These are phyloP conservation scores for Solanum stenotomum DNA, from an alignment of 257 asterid species.

Conservation along the genomic window DNA sequence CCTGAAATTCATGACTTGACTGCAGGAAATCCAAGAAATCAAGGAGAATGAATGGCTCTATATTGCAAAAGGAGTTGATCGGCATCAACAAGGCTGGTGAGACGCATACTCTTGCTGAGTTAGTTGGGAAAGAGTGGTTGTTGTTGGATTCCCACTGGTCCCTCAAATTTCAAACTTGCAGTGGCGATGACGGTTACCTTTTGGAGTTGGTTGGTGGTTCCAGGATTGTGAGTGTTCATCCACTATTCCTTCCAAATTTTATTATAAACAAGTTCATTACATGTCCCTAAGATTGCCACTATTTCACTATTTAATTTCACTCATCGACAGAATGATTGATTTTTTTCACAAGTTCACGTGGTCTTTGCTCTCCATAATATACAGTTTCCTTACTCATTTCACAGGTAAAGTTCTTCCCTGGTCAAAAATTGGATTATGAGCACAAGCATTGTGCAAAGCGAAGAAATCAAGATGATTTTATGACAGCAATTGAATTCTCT, in stretches of 20 bases:
- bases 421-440: slow-evolving; percentile 81
- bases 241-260: neutral
- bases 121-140: slow-evolving; percentile 53
- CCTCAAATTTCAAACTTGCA: slow-evolving; percentile 35
- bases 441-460: slow-evolving; percentile 46
- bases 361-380: neutral
- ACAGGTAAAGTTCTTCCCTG: slow-evolving; percentile 72
- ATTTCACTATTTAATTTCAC: neutral
- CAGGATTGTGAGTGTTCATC: slow-evolving; percentile 44
- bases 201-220: slow-evolving; percentile 75
- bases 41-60: slow-evolving; percentile 31
- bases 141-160: slow-evolving; percentile 68
- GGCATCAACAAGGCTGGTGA: slow-evolving; percentile 48
- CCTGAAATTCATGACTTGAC: slow-evolving; percentile 5
- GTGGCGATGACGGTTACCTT: slow-evolving; percentile 49
- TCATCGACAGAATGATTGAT: neutral
- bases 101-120: slow-evolving; percentile 52
- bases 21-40: slow-evolving; percentile 50
- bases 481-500: slow-evolving; percentile 79
- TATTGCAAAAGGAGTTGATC: slow-evolving; percentile 37
- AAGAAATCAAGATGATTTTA: slow-evolving; percentile 29
- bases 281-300: neutral
- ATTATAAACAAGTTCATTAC: neutral
- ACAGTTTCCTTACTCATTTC: neutral
- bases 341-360: neutral